Conservation (phyloP, 2,329 filamentous ascomycete species). For the Lasiodiplodia sp. region DNA sequence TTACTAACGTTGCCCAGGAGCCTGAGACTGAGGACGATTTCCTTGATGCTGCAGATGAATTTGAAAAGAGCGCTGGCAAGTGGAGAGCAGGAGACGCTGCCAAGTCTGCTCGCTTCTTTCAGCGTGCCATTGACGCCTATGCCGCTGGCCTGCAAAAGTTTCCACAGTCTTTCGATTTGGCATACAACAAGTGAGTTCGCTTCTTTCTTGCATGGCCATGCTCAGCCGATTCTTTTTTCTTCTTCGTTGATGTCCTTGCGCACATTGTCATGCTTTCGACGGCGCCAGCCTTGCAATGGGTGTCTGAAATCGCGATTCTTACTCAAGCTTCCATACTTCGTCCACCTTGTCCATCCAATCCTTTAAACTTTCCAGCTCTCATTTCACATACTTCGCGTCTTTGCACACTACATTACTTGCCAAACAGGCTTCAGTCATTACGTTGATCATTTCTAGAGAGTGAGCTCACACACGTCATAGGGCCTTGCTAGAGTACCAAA, state of each 20-base stretch:
- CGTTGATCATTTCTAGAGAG: not conserved
- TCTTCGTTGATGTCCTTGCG: not conserved
- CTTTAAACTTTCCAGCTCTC: no score
- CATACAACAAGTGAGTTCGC: conserved; percentile 72
- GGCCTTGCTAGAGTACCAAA: conserved; percentile 73
- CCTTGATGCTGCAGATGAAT: conserved; percentile 70
- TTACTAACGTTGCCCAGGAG: conserved; percentile 44
- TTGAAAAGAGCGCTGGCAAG: conserved; percentile 77
- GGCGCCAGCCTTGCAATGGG: no score
- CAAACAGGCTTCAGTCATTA: not conserved
- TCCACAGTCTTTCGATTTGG: conserved; percentile 71
- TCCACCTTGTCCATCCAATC: no score
- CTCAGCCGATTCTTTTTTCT: not conserved
- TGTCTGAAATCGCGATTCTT: no score
- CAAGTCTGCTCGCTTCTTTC: conserved; percentile 68
- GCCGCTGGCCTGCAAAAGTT: conserved; percentile 67
- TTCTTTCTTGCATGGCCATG: not conserved
- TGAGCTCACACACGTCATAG: conserved; percentile 46
- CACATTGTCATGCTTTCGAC: not conserved
- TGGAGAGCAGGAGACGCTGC: conserved; percentile 74
- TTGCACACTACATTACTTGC: not conserved
- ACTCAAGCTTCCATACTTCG: no score
- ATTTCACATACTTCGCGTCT: no score
- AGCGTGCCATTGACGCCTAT: conserved; percentile 71
- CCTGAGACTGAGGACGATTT: conserved; percentile 72